Evolutionary conservation across 2,329 filamentous ascomycete species (phyloP), one percentile per base, ranked within the genome.

Genomic region (Fusarium sororula): DNA sequence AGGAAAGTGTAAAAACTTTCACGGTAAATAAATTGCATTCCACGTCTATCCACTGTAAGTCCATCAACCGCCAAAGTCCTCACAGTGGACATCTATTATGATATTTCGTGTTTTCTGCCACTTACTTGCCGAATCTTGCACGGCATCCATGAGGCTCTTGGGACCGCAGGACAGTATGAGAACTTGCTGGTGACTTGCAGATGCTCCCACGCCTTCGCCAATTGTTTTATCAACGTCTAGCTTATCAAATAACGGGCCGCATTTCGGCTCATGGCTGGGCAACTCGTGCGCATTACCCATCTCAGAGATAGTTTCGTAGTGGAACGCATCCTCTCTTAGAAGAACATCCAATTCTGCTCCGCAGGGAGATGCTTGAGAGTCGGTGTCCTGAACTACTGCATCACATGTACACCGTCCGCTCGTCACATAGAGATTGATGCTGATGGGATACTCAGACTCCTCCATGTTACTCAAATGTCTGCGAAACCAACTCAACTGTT

Each of bases 321-420:
- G 14, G 1, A 24, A 38, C 7, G 10, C 12, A 8, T 30, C 30
- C 0, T 35, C 28, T 26, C 37, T 14, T 22, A 42, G 9, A 0
- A 64, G 35, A 24, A 13, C 1, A 1, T 24, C 32, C 4, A 2
- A 32, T n/a, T 64, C 54, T 20, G 35, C 10, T 14, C 5, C 10
- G 9, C 13, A 12, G 12, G 14, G 3, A 26, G 26, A 15, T 7
- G 0, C 6, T 28, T 22, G 20, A 14, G 7, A 7, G 24, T 17
- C n/a, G 5, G 3, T 24, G 1, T 11, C 17, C 3, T 9, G 28
- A 24, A 2, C 2, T 14, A 20, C 17, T 17, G 35, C 38, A 3
- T 32, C 17, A 28, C 0, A n/a, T 32, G 11, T 2, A 48, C 4
- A 24, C n/a, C n/a, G 12, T n/a, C 26, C 30, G 15, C 22, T 20